These are phyloP conservation scores for Xylaria grammica DNA, from an alignment of 495 filamentous ascomycete genomes.

Conservation along the genomic window DNA sequence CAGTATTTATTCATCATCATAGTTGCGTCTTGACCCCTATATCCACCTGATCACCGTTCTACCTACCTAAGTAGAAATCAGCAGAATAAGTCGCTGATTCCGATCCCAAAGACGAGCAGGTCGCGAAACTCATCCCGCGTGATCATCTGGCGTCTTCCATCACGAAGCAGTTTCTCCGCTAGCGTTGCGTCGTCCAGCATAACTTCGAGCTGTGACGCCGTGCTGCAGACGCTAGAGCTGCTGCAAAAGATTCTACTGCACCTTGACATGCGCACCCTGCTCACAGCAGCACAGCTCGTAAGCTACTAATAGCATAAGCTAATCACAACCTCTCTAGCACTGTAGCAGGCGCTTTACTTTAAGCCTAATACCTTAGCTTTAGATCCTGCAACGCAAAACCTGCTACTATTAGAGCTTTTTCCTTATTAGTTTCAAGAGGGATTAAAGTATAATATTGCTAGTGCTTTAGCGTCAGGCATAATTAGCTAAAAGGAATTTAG, in stretches of 20 bases:
- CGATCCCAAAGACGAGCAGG: too few species aligned
- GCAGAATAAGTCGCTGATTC: too few species aligned
- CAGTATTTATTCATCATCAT: too few species aligned
- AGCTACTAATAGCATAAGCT: constrained; percentile 17
- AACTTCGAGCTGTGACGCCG: neutral
- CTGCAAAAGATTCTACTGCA: constrained; percentile 29
- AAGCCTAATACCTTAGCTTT: neutral
- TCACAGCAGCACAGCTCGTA: constrained; percentile 26
- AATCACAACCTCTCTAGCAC: constrained; percentile 18
- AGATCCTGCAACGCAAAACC: neutral
- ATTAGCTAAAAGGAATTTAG: neutral
- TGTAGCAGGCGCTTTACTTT: constrained; percentile 28
- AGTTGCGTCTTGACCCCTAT: too few species aligned
- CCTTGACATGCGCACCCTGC: constrained; percentile 27
- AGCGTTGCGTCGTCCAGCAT: too few species aligned
- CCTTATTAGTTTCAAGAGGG: neutral
- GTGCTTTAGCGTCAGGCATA: neutral
- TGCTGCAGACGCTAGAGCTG: constrained; percentile 18
- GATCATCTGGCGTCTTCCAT: too few species aligned
- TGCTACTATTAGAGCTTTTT: neutral
- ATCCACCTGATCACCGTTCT: too few species aligned
- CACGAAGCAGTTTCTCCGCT: too few species aligned
- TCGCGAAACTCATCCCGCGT: too few species aligned
- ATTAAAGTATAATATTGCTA: neutral
- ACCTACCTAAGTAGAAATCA: too few species aligned